Evolutionary conservation across 2,329 filamentous ascomycete species (phyloP), one percentile per base, ranked within the genome.

Genomic region (Xylaria sp.): DNA sequence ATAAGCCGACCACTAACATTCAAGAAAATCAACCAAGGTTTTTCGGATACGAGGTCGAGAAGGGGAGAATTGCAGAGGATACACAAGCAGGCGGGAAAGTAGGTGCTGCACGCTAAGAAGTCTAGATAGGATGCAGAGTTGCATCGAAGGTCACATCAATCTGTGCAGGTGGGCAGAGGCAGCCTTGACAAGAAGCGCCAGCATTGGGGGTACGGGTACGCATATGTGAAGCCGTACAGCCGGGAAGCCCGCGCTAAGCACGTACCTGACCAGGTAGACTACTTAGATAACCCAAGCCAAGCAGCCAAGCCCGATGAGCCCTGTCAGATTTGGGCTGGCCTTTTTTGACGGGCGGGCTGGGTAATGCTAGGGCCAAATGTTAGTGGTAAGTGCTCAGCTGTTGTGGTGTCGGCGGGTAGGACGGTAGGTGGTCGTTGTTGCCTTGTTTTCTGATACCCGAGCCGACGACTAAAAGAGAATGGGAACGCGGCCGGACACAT

Each of bases 31-130:
- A 63, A 46, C 13, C 40, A 33, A 63, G 48, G 54, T 48, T 54
- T 36, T 56, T 66, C 20, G 59, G 63, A 69, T 63, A 69, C 67
- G 67, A 69, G 66, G 65, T 68, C 54, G 36, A 66, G 46, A 57
- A 69, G 28, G 33, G 33, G 57, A 74, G 67, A 72, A 61, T 40
- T 40, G 53, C 28, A 54, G 68, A 7, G 54, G 48, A 42, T 31
- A 17, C 17, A n/a, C 23, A 49, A 53, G 56, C 42, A 53, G 56
- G 38, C 38, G 53, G 36, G 48, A 62, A 48, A 48, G 33, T 58
- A 59, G 26, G 38, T 36, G 17, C 63, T 42, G 38, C 36, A 60
- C 46, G 48, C 48, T 54, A 62, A 54, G 48, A 61, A n/a, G 59
- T 40, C 59, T 26, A n/a, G 51, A 36, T 36, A 54, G 31, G 20